Evolutionary conservation across 257 asterid genomes (phyloP).

Genomic region (Solanum sparsipilum): DNA sequence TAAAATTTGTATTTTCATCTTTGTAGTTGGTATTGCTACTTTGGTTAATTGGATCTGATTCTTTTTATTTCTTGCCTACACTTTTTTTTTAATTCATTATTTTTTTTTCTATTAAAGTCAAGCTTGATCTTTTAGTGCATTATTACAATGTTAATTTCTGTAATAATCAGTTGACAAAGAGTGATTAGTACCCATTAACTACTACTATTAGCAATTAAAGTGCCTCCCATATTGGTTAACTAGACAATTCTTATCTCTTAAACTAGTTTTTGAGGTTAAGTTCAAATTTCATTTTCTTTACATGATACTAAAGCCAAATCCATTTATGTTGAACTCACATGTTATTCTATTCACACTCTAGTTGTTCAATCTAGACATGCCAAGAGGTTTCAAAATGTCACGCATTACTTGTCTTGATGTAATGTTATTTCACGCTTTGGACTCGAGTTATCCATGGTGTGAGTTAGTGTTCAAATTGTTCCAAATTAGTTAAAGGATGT

Average conservation of each 20-base stretch:
- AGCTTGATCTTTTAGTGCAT: background rate
- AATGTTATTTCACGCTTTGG: too few relatives aligned
- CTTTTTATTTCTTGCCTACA: background rate
- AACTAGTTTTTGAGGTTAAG: background rate
- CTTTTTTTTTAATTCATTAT: background rate
- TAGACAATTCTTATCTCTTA: background rate
- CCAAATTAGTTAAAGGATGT: background rate
- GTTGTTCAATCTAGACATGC: background rate
- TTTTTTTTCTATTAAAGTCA: background rate
- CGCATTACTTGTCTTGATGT: background rate
- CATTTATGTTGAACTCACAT: background rate
- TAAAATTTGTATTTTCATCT: background rate
- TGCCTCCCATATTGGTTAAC: background rate
- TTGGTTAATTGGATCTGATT: background rate
- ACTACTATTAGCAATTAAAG: background rate
- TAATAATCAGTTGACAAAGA: background rate
- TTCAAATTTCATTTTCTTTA: background rate
- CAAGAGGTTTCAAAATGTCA: background rate
- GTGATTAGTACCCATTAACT: background rate
- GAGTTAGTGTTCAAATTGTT: background rate
- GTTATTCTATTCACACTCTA: background rate
- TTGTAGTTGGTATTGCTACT: constrained; percentile 13
- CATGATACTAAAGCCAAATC: background rate
- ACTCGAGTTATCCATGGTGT: background rate
- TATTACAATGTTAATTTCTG: background rate